These are phyloP conservation scores for Scleromitrula shiraiana DNA, from an alignment of 2,329 filamentous ascomycete genomes.

Conservation along the genomic window DNA sequence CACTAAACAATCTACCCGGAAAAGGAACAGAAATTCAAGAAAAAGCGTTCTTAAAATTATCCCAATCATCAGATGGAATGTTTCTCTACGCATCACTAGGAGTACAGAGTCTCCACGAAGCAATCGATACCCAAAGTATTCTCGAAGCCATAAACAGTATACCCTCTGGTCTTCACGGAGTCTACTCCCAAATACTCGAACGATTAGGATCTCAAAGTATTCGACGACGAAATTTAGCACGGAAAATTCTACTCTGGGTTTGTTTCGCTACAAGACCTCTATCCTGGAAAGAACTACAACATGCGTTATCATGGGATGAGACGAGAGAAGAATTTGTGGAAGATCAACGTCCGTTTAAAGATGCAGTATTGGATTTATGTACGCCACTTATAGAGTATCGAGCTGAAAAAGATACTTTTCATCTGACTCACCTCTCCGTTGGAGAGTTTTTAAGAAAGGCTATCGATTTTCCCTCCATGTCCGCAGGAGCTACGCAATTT, in stretches of 20 bases:
- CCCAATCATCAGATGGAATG: conserved; percentile 1
- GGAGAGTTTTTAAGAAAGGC: neutral
- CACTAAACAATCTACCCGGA: neutral
- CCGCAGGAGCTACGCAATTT: conserved; percentile 1
- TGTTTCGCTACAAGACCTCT: conserved; percentile 4
- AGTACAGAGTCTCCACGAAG: conserved; percentile 2
- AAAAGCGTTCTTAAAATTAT: conserved; percentile 1
- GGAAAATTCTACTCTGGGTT: conserved; percentile 1
- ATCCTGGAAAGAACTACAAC: conserved; percentile 3
- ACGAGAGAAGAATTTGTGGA: neutral
- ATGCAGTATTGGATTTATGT: conserved; percentile 1
- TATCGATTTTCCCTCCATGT: conserved; percentile 3
- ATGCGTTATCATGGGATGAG: conserved; percentile 5
- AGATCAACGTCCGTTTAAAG: conserved; percentile 2
- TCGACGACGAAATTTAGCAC: neutral
- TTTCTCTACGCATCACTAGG: conserved; percentile 4
- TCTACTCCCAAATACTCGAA: conserved; percentile 6
- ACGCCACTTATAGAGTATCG: conserved; percentile 6
- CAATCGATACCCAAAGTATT: conserved; percentile 3
- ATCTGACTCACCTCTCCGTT: neutral
- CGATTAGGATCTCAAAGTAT: conserved; percentile 1
- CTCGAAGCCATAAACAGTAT: neutral
- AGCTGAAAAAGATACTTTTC: conserved; percentile 1
- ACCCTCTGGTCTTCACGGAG: neutral
- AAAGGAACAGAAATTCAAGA: neutral